phyloP scores from a whole-genome alignment of 768 basidiomycete species.

The Chalciporus chontae region DNA sequence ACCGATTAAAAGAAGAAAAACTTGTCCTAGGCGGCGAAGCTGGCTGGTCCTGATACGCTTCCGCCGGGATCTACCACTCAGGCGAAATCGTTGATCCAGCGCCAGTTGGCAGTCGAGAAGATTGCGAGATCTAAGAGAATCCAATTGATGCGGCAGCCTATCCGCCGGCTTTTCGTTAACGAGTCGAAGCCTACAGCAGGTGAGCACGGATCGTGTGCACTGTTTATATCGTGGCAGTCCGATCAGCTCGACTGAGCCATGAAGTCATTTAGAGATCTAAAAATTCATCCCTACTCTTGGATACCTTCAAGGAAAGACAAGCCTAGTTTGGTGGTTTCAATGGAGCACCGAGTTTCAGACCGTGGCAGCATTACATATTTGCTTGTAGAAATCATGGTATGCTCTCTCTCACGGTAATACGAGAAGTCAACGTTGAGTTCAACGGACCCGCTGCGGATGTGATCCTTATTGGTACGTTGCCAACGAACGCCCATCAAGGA shows the following conservation, averaged over 20 bases:
- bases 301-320: background rate
- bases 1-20: slow-evolving; percentile 3
- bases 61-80: background rate
- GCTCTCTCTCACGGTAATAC: background rate
- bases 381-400: background rate
- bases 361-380: background rate
- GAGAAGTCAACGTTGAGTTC: background rate
- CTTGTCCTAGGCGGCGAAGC: background rate
- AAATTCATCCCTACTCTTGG: too few relatives aligned
- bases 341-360: background rate
- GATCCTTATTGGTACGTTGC: background rate
- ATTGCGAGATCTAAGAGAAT: background rate
- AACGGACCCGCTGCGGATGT: slow-evolving; percentile 7
- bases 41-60: background rate
- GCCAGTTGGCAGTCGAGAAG: background rate
- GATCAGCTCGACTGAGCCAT: background rate
- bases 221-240: background rate
- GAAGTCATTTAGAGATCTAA: too few relatives aligned
- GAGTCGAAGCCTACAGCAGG: background rate
- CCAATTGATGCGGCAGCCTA: background rate
- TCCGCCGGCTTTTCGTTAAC: background rate
- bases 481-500: slow-evolving; percentile 6
- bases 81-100: background rate
- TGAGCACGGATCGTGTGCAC: background rate
- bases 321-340: background rate